Conservation (phyloP, 2,329 filamentous ascomycete species). For the Escovopsis weberi region DNA sequence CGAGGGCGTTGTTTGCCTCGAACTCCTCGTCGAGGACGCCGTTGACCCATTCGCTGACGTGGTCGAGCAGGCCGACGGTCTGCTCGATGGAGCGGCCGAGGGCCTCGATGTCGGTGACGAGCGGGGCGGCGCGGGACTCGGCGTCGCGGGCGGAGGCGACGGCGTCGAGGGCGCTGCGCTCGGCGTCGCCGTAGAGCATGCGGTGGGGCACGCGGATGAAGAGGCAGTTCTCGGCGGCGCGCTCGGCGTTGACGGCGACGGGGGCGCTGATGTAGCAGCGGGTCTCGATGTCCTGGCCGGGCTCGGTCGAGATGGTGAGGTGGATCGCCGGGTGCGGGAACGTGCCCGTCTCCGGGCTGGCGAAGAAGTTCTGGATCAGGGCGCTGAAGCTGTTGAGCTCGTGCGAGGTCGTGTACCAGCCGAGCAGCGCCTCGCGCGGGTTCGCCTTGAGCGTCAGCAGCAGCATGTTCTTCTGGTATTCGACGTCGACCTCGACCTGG, state of each 20-base stretch:
- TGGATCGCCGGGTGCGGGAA: slow-evolving; percentile 96
- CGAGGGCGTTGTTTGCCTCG: slow-evolving; percentile 77
- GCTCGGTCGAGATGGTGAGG: slow-evolving; percentile 81
- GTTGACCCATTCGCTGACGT: slow-evolving; percentile 82
- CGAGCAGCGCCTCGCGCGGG: slow-evolving; percentile 84
- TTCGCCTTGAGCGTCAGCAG: slow-evolving; percentile 85
- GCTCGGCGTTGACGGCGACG: slow-evolving; percentile 87
- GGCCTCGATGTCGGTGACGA: slow-evolving; percentile 80
- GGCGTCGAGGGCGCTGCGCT: slow-evolving; percentile 56
- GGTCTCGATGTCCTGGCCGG: slow-evolving; percentile 78
- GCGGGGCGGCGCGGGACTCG: slow-evolving; percentile 56
- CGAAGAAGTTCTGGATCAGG: slow-evolving; percentile 97
- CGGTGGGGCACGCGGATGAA: slow-evolving; percentile 97
- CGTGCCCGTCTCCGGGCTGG: slow-evolving; percentile 88
- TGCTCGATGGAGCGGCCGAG: slow-evolving; percentile 77
- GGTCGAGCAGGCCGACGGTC: slow-evolving; percentile 77
- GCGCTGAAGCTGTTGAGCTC: slow-evolving; percentile 98
- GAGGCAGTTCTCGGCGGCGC: slow-evolving; percentile 87
- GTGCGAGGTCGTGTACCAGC: slow-evolving; percentile 95
- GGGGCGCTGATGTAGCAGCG: slow-evolving; percentile 91
- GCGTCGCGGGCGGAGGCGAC: slow-evolving; percentile 68
- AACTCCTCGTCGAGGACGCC: slow-evolving; percentile 89
- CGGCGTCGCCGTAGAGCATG: slow-evolving; percentile 70
- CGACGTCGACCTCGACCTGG: slow-evolving; percentile 98
- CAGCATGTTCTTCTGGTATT: slow-evolving; percentile 99